Percentiles rank a stretch among this genome's conserved stretches.
phyloP scores from a whole-genome alignment of 2,329 filamentous ascomycete species.

The Xylariales sp. region DNA sequence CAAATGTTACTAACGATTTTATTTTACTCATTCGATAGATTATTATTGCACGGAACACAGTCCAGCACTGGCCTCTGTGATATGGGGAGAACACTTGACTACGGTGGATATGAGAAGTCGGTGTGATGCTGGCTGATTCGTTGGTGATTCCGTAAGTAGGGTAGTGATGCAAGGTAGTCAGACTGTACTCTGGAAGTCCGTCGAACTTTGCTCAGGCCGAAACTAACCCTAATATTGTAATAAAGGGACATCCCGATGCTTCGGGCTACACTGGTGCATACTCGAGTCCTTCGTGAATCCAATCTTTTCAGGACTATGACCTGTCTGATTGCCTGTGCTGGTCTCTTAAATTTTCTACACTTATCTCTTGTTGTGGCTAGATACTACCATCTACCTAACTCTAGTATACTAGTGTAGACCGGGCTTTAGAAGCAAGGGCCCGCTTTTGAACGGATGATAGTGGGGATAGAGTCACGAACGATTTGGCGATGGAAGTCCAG shows the following conservation, averaged over 20 bases:
- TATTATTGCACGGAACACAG: background rate
- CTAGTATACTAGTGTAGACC: background rate
- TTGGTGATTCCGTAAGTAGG: background rate
- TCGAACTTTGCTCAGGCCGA: background rate
- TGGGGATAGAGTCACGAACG: constrained; percentile 37
- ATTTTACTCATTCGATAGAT: background rate
- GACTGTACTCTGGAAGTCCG: background rate
- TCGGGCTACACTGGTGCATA: background rate
- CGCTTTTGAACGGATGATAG: constrained; percentile 40
- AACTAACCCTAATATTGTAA: background rate
- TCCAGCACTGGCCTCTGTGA: background rate
- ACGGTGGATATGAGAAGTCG: constrained; percentile 24
- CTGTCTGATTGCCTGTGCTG: constrained; percentile 11
- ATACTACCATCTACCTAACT: background rate
- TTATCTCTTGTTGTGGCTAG: too few species aligned
- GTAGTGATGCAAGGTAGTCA: background rate
- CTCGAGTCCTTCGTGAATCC: constrained; percentile 6
- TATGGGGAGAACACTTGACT: constrained; percentile 5
- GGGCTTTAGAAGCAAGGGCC: constrained; percentile 25
- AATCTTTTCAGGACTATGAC: background rate
- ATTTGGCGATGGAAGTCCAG: constrained; percentile 39
- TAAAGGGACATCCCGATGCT: background rate
- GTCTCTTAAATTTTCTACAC: background rate
- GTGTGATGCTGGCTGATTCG: constrained; percentile 25
- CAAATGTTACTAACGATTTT: background rate